These are phyloP conservation scores for Exserohilum rostratum DNA, from an alignment of 2,329 filamentous ascomycete genomes.

Conservation along the genomic window DNA sequence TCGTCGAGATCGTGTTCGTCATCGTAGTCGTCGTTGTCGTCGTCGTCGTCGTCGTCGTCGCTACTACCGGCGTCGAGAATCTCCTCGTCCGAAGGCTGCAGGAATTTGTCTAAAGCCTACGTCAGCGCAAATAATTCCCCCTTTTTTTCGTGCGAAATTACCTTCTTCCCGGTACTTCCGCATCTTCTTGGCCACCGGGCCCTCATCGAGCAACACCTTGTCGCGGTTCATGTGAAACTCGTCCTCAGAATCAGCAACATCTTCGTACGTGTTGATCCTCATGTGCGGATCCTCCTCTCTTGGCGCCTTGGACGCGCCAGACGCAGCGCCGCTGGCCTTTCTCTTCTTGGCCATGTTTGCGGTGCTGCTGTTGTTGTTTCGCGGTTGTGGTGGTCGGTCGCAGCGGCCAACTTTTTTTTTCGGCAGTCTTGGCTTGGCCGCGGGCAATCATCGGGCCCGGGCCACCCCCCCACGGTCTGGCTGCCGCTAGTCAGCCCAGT, in stretches of 20 bases:
- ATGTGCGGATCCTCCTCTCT: slow-evolving; percentile 61
- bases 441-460: slow-evolving; percentile 20
- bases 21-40: slow-evolving; percentile 45
- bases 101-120: slow-evolving; percentile 56
- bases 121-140: slow-evolving; percentile 12
- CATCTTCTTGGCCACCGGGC: slow-evolving; percentile 76
- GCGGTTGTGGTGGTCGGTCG: slow-evolving; percentile 8
- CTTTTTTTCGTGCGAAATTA: slow-evolving; percentile 28
- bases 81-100: slow-evolving; percentile 68
- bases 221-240: slow-evolving; percentile 89
- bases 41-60: slow-evolving; percentile 47
- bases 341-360: slow-evolving; percentile 63
- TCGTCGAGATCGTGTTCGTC: slow-evolving; percentile 50
- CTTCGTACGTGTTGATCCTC: slow-evolving; percentile 68
- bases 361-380: slow-evolving; percentile 6
- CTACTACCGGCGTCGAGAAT: slow-evolving; percentile 60
- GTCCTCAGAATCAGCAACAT: slow-evolving; percentile 92
- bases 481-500: not conserved
- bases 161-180: slow-evolving; percentile 73
- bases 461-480: not conserved
- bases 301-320: slow-evolving; percentile 42
- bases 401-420: slow-evolving; percentile 31
- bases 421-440: slow-evolving; percentile 35
- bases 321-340: slow-evolving; percentile 66
- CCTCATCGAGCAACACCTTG: slow-evolving; percentile 83